Evolutionary conservation across 1,139 yeast genomes (phyloP).

Genomic region (Maudiozyma humilis): DNA sequence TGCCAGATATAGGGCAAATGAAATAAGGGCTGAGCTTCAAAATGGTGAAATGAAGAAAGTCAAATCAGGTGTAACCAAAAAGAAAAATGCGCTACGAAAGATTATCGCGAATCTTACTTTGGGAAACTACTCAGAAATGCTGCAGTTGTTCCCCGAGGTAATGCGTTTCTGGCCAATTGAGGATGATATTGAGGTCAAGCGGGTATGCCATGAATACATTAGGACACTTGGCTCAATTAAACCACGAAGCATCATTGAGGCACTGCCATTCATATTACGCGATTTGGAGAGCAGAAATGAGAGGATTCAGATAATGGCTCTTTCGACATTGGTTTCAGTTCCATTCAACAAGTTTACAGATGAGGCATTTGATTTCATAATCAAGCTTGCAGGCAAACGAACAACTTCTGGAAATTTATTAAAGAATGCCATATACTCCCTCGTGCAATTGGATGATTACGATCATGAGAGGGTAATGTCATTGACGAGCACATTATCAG

Average conservation of each 20-base stretch:
- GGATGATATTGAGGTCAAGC: slow-evolving; percentile 60
- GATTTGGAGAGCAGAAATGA: slow-evolving; percentile 44
- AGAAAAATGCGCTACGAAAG: slow-evolving; percentile 61
- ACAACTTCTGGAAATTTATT: slow-evolving; percentile 49
- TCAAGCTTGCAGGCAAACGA: slow-evolving; percentile 39
- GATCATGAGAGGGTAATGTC: slow-evolving; percentile 40
- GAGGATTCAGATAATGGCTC: slow-evolving; percentile 44
- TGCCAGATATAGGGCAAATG: slow-evolving; percentile 29
- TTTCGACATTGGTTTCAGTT: slow-evolving; percentile 57
- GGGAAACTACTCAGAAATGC: slow-evolving; percentile 66
- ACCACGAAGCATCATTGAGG: slow-evolving; percentile 47
- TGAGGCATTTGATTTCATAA: slow-evolving; percentile 36
- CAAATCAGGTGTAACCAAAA: slow-evolving; percentile 31
- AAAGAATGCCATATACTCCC: slow-evolving; percentile 61
- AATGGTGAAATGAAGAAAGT: slow-evolving; percentile 31
- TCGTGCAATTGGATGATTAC: slow-evolving; percentile 58
- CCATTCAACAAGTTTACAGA: slow-evolving; percentile 47
- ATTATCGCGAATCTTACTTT: slow-evolving; percentile 76
- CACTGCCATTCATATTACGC: slow-evolving; percentile 47
- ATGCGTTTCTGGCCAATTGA: slow-evolving; percentile 50
- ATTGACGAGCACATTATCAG: slow-evolving; percentile 42
- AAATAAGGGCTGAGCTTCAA: slow-evolving; percentile 31
- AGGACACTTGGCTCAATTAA: slow-evolving; percentile 52
- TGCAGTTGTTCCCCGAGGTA: slow-evolving; percentile 58
- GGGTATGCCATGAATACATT: slow-evolving; percentile 56